A percentile compares a stretch with the other conserved stretches of the same genome.
phyloP scores from a whole-genome alignment of 2,329 filamentous ascomycete species.

The Pochonia chlamydosporia region DNA sequence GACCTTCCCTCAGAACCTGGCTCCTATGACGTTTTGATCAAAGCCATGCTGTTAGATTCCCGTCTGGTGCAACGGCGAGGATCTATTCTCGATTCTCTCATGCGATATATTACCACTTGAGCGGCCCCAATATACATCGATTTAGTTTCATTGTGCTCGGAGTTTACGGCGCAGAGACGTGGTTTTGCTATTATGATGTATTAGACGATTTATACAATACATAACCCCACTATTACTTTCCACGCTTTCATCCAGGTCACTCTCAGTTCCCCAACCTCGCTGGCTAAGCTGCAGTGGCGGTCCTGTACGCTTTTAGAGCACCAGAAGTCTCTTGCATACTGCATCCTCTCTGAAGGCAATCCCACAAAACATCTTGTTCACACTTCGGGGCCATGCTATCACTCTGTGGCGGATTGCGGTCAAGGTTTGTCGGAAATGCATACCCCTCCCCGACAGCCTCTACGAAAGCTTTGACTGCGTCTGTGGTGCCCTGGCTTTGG shows the following conservation, averaged over 20 bases:
- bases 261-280: no score
- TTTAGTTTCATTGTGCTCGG: no score
- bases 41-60: slow-evolving; percentile 6
- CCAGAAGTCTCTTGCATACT: slow-evolving; percentile 31
- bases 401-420: slow-evolving; percentile 47
- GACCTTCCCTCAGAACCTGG: slow-evolving; percentile 3
- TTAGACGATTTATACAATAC: no score
- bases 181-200: no score
- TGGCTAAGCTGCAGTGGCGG: slow-evolving; percentile 27
- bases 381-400: slow-evolving; percentile 55
- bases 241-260: no score
- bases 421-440: slow-evolving; percentile 57
- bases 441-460: slow-evolving; percentile 51
- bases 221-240: no score
- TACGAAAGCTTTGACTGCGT: slow-evolving; percentile 40
- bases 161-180: no score
- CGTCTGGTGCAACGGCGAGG: no score
- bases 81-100: no score
- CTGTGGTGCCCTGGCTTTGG: slow-evolving; percentile 29
- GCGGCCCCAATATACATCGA: no score
- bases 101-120: no score
- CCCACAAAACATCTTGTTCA: slow-evolving; percentile 46
- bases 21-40: slow-evolving; percentile 11
- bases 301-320: slow-evolving; percentile 24
- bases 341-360: slow-evolving; percentile 36